Conservation (phyloP, 768 basidiomycete genomes). For the Leccinum uliginosum region DNA sequence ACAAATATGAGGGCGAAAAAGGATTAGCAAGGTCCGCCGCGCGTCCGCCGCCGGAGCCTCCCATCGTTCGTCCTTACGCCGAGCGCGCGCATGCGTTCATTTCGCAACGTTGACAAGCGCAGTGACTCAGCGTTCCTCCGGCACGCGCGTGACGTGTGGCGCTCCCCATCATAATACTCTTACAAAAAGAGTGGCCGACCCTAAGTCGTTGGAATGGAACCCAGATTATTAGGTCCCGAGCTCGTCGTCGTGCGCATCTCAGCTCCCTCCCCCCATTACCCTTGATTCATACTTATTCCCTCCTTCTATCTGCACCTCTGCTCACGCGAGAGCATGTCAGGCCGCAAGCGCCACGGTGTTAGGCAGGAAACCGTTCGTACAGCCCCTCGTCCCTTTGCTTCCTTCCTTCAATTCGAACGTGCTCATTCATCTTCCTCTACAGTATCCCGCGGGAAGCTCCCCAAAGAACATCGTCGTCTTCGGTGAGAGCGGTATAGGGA, state of each 20-base stretch:
- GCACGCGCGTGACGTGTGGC: slow-evolving; percentile 6
- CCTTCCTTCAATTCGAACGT: neutral
- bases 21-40: neutral
- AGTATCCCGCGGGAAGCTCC: slow-evolving; percentile 9
- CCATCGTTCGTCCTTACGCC: neutral
- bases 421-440: slow-evolving; percentile 4
- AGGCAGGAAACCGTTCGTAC: slow-evolving; percentile 9
- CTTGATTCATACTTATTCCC: neutral
- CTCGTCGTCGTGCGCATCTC: slow-evolving; percentile 3
- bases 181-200: slow-evolving; percentile 20
- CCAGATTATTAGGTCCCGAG: slow-evolving; percentile 6
- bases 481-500: slow-evolving; percentile 31
- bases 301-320: neutral
- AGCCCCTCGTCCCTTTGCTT: slow-evolving; percentile 3
- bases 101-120: slow-evolving; percentile 10
- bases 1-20: neutral
- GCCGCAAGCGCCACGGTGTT: slow-evolving; percentile 12
- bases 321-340: slow-evolving; percentile 14
- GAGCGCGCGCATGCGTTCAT: neutral
- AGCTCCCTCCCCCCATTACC: neutral
- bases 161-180: slow-evolving; percentile 2
- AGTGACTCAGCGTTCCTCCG: slow-evolving; percentile 15
- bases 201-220: neutral
- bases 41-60: neutral
- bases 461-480: slow-evolving; percentile 26